Base-by-base conservation (phyloP, 257 asterid genomes). In the Lantana camara region DNA sequence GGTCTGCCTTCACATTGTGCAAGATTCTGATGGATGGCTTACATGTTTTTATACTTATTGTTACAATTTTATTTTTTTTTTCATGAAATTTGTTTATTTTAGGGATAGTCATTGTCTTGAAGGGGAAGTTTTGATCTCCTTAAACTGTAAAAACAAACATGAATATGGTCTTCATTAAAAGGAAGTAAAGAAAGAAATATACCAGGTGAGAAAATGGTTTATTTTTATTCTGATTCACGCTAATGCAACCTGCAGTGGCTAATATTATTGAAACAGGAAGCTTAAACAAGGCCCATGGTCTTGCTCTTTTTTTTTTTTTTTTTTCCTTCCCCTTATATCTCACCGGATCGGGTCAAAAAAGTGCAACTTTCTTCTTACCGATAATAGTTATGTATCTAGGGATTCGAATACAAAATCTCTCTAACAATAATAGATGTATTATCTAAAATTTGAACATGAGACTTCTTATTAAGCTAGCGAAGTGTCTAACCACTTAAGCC, bases 1-100 rank as follows among this genome's bases (percentile, higher is more conserved):
- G 96, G 97, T 22, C 35, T 90, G 27, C 96, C 96, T 49, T 85
- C 95, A 20, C 88, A 78, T 74, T 93, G 99, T 77, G 90, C 95
- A n/a, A 79, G 61, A 56, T 75, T 84, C 77, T 91, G 72, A 81
- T 62, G 7, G 41, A 20, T 22, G 32, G 40, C 16, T 22, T 32
- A 1, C 2, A 32, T 30, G 9, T 23, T n/a, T 4, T n/a, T 21
- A 32, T 45, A 14, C 2, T n/a, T 37, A 32, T 45, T 9, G 8
- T 27, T 20, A 29, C 24, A 20, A 38, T 20, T 54, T 44, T 57
- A 4, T 51, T 35, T 20, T n/a, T 20, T 12, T 14, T 4, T 41
- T 54, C 63, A 3, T 3, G 17, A 11, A 41, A 64, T 17, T 62
- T 70, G 34, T 69, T 69, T 65, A 48, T 19, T 60, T 29, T 54